Percentiles rank a stretch among this genome's conserved stretches.
Conservation (phyloP, 2,329 filamentous ascomycete genomes). For the Endocalyx cinctus region DNA sequence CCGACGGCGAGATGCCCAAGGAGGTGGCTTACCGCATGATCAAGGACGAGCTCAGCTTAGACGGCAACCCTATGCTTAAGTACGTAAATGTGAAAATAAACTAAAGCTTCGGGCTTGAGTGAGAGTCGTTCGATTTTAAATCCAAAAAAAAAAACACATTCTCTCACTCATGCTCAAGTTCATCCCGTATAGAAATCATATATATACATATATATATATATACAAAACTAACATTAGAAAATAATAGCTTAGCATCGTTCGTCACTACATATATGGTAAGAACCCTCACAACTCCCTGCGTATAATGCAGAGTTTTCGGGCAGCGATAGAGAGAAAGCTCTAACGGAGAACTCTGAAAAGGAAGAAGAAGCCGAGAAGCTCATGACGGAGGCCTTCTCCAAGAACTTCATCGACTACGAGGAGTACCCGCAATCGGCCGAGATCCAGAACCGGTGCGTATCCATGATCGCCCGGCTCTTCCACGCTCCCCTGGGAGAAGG, state of each 20-base stretch:
- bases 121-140: too few relatives aligned
- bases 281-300: too few relatives aligned
- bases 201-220: slow-evolving; percentile 4
- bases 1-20: slow-evolving; percentile 82
- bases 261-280: slow-evolving; percentile 93
- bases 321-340: too few relatives aligned
- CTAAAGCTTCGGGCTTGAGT: too few relatives aligned
- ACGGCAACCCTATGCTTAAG: slow-evolving; percentile 87
- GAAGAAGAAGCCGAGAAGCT: slow-evolving; percentile 95
- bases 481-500: slow-evolving; percentile 60
- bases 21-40: slow-evolving; percentile 96
- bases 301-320: too few relatives aligned
- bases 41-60: slow-evolving; percentile 86
- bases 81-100: slow-evolving; percentile 42
- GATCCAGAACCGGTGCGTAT: slow-evolving; percentile 88
- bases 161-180: too few relatives aligned
- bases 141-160: too few relatives aligned
- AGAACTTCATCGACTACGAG: slow-evolving; percentile 93
- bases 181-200: too few relatives aligned
- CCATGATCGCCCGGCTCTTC: slow-evolving; percentile 87
- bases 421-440: slow-evolving; percentile 78
- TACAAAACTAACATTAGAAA: not conserved
- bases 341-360: slow-evolving; percentile 45
- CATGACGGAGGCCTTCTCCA: slow-evolving; percentile 87
- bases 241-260: slow-evolving; percentile 74